Conservation (phyloP, 306 rosid species). For the Vigna angularis region DNA sequence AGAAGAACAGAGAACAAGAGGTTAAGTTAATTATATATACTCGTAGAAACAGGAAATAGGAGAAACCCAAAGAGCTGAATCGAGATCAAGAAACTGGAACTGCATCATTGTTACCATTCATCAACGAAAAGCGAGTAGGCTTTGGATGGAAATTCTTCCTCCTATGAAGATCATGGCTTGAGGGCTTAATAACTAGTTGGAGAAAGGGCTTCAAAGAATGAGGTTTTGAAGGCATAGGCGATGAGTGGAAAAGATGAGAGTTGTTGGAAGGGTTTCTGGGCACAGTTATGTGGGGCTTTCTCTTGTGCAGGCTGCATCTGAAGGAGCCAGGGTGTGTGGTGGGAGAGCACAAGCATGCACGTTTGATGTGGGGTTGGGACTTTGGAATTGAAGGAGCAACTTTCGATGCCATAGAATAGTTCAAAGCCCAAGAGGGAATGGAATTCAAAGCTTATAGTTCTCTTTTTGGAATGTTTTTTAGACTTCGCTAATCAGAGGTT, state of each 20-base stretch:
- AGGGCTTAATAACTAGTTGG: slow-evolving; percentile 55
- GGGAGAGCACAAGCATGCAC: slow-evolving; percentile 68
- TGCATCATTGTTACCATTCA: slow-evolving; percentile 40
- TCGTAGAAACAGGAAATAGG: neutral
- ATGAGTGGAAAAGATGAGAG: slow-evolving; percentile 16
- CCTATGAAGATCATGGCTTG: slow-evolving; percentile 58
- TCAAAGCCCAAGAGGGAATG: slow-evolving; percentile 9
- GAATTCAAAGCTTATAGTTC: neutral
- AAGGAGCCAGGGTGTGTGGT: slow-evolving; percentile 76
- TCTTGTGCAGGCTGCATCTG: slow-evolving; percentile 68
- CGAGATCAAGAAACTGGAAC: slow-evolving; percentile 35
- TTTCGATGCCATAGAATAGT: slow-evolving; percentile 54
- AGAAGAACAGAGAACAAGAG: neutral
- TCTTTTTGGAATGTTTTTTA: slow-evolving; percentile 9
- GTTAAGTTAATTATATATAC: neutral
- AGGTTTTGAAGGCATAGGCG: slow-evolving; percentile 34
- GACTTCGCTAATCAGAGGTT: slow-evolving; percentile 22
- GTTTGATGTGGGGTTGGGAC: slow-evolving; percentile 31
- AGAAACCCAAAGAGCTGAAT: neutral
- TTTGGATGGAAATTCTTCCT: slow-evolving; percentile 66
- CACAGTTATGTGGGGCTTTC: neutral
- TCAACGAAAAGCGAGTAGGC: slow-evolving; percentile 59
- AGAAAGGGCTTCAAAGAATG: slow-evolving; percentile 54
- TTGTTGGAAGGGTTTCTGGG: neutral
- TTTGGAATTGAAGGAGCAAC: slow-evolving; percentile 22